Percentiles rank a stretch among this genome's conserved stretches.
phyloP scores from a whole-genome alignment of 1,284 basidiomycete genomes.

The Sanghuangporus weigelae region DNA sequence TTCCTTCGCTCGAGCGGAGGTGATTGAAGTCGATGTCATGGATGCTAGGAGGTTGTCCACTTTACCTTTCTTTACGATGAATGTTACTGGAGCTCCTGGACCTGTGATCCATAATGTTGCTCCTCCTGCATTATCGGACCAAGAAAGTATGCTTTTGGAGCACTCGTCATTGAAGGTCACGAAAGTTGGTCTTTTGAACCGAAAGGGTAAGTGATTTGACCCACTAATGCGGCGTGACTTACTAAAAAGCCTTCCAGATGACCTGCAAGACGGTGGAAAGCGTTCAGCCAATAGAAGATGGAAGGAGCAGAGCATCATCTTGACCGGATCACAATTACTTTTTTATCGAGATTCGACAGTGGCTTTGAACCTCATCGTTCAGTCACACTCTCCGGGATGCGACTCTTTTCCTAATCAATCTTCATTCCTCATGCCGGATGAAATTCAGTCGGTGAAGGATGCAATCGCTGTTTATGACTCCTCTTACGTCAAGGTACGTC shows the following conservation, averaged over 20 bases:
- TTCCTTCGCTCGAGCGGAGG: constrained; percentile 64
- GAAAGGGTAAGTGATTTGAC: constrained; percentile 49
- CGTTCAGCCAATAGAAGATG: constrained; percentile 80
- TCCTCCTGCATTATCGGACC: constrained; percentile 24
- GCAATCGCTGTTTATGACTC: constrained; percentile 77
- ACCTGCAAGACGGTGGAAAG: constrained; percentile 70
- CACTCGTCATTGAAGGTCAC: constrained; percentile 60
- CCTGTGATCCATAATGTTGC: constrained; percentile 22
- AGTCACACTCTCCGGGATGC: constrained; percentile 37
- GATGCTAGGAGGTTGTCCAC: constrained; percentile 37
- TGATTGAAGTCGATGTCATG: constrained; percentile 50
- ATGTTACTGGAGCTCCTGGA: constrained; percentile 32
- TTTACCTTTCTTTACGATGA: constrained; percentile 43
- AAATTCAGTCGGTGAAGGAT: constrained; percentile 76
- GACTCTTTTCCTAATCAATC: constrained; percentile 45
- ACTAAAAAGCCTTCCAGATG: constrained; percentile 41
- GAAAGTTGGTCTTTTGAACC: constrained; percentile 77
- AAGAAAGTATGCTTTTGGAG: constrained; percentile 22
- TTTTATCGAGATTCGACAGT: constrained; percentile 85
- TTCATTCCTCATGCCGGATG: constrained; percentile 78
- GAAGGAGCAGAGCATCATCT: constrained; percentile 80
- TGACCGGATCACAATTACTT: constrained; percentile 88
- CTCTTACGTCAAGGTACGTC: constrained; percentile 64
- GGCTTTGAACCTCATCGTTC: constrained; percentile 54
- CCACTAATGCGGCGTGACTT: neutral